These are phyloP conservation scores for Sphagnurus paluster DNA, from an alignment of 1,284 basidiomycete genomes.

Conservation along the genomic window DNA sequence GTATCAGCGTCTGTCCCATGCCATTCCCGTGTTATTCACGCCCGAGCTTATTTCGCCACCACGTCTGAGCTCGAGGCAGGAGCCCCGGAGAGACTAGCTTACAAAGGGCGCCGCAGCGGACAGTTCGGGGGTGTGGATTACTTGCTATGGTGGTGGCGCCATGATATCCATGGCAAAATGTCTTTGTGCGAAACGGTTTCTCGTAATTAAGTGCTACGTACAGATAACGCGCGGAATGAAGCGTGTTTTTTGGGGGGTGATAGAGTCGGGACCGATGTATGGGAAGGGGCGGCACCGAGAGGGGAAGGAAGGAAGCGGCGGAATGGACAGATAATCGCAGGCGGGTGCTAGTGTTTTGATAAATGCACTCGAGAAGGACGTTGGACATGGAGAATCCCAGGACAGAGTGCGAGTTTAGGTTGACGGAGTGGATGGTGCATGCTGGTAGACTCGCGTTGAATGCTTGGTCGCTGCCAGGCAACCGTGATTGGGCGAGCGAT, in stretches of 20 bases:
- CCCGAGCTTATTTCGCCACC: no score
- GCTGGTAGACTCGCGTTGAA: neutral
- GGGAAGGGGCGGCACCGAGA: neutral
- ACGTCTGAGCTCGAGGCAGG: no score
- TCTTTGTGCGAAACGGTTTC: neutral
- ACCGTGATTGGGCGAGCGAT: conserved; percentile 1
- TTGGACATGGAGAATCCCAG: no score
- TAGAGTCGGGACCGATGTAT: neutral
- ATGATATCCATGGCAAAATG: no score
- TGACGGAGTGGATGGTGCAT: no score
- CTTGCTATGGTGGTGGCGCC: no score
- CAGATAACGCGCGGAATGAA: neutral
- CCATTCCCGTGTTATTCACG: no score
- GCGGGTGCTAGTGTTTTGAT: neutral
- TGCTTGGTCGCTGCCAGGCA: neutral
- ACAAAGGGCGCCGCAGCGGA: no score
- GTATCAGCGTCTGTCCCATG: no score
- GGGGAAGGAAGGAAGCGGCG: neutral
- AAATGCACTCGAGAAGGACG: no score
- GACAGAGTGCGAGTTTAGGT: neutral
- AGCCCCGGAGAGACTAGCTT: no score
- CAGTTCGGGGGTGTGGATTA: no score
- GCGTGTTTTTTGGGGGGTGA: neutral
- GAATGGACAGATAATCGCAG: neutral
- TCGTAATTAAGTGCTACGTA: neutral